Percentiles rank a stretch among this genome's conserved stretches.
These are phyloP conservation scores for Pogostemon cablin DNA, from an alignment of 257 asterid species.

Conservation along the genomic window DNA sequence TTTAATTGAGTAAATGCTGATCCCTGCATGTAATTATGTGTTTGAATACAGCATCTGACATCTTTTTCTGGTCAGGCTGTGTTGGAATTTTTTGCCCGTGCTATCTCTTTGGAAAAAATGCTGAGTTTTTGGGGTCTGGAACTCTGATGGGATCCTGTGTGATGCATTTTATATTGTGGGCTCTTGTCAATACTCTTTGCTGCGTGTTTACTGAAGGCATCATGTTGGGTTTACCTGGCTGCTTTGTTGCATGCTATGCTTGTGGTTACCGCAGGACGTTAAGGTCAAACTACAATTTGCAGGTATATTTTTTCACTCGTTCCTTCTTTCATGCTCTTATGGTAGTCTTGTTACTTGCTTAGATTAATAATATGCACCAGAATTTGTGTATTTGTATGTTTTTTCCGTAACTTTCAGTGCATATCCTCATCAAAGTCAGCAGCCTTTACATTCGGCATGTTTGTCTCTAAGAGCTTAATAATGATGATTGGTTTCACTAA, in stretches of 20 bases:
- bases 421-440: too few relatives aligned
- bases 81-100: conserved; percentile 85
- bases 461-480: too few relatives aligned
- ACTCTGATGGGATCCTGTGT: conserved; percentile 65
- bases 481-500: too few relatives aligned
- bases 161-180: conserved; percentile 79
- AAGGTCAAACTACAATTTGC: conserved; percentile 80
- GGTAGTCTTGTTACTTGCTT: background rate
- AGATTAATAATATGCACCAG: background rate
- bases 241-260: conserved; percentile 87
- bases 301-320: conserved; percentile 49
- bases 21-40: conserved; percentile 6
- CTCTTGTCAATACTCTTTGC: conserved; percentile 69
- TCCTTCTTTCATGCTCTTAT: conserved; percentile 2
- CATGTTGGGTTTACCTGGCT: conserved; percentile 85
- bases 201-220: conserved; percentile 77
- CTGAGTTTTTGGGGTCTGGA: conserved; percentile 56
- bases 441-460: too few relatives aligned
- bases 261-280: conserved; percentile 79
- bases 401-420: background rate
- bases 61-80: conserved; percentile 56
- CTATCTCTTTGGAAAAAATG: conserved; percentile 85
- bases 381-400: too few relatives aligned
- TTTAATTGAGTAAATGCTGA: conserved; percentile 8
- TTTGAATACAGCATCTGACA: conserved; percentile 21